phyloP scores from a whole-genome alignment of 2,329 filamentous ascomycete genomes.

The Curvularia eragrostidis region DNA sequence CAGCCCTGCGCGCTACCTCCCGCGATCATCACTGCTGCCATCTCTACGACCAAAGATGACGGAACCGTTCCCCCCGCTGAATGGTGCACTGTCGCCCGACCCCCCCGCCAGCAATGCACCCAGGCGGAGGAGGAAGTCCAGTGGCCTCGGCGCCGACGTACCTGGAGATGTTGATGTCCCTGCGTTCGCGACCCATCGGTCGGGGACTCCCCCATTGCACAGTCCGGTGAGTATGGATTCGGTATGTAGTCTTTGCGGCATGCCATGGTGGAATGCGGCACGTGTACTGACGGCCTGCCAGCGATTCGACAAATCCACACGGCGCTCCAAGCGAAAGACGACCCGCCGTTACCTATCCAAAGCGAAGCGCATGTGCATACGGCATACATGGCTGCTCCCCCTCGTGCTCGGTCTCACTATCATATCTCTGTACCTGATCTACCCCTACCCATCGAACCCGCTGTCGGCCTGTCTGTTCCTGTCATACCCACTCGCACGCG shows the following conservation, averaged over 20 bases:
- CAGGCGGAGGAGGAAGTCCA: conserved; percentile 53
- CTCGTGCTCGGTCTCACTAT: conserved; percentile 71
- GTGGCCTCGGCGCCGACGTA: conserved; percentile 59
- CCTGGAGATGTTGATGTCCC: conserved; percentile 55
- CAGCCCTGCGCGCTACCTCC: background rate
- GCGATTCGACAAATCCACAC: conserved; percentile 34
- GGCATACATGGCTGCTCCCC: conserved; percentile 70
- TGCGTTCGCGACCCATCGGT: conserved; percentile 56
- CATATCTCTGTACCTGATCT: conserved; percentile 72
- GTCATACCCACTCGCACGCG: conserved; percentile 75
- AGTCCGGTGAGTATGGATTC: conserved; percentile 23
- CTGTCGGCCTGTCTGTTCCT: conserved; percentile 85
- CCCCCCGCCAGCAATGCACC: conserved; percentile 24
- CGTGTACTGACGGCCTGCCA: conserved; percentile 16
- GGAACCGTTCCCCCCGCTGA: conserved; percentile 46
- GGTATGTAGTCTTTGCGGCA: conserved; percentile 24
- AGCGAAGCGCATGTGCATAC: conserved; percentile 55
- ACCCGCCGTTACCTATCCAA: conserved; percentile 54
- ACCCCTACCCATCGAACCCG: conserved; percentile 79
- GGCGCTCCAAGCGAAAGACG: conserved; percentile 56
- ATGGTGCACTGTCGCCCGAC: conserved; percentile 25
- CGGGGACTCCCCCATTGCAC: conserved; percentile 29
- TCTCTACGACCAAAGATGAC: conserved; percentile 21
- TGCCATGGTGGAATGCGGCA: background rate
- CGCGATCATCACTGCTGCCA: background rate